These are phyloP conservation scores for Amorphotheca resinae DNA, from an alignment of 495 filamentous ascomycete species.

Conservation along the genomic window DNA sequence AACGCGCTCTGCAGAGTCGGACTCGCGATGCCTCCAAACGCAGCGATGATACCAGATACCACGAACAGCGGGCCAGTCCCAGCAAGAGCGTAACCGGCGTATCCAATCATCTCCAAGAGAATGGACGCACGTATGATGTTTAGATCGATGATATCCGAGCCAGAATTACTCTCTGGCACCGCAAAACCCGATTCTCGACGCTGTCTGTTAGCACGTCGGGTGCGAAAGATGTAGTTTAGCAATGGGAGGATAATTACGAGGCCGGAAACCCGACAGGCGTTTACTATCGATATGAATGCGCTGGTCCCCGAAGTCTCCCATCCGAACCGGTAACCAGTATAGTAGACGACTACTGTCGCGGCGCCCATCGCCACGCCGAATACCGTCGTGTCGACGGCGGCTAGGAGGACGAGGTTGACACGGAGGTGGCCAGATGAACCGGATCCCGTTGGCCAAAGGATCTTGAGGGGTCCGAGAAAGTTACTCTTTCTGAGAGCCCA, in stretches of 20 bases:
- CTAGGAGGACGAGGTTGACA: conserved; percentile 66
- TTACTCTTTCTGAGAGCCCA: conserved; percentile 29
- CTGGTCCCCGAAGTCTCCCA: conserved; percentile 73
- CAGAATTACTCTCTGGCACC: conserved; percentile 39
- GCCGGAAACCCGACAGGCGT: conserved; percentile 56
- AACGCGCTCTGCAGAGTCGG: conserved; percentile 72
- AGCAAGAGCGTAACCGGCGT: conserved; percentile 56
- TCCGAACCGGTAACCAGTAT: conserved; percentile 62
- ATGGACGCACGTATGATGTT: conserved; percentile 63
- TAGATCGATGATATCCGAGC: conserved; percentile 72
- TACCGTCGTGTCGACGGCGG: conserved; percentile 63
- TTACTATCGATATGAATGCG: conserved; percentile 65
- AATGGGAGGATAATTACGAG: conserved; percentile 65
- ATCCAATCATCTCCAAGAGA: conserved; percentile 65
- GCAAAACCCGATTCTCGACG: conserved; percentile 21
- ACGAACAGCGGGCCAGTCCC: conserved; percentile 43
- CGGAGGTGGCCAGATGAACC: conserved; percentile 47
- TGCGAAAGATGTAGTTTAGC: conserved; percentile 57
- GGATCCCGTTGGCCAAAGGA: conserved; percentile 59
- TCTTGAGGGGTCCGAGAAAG: conserved; percentile 59
- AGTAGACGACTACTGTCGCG: conserved; percentile 65
- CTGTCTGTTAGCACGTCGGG: conserved; percentile 25
- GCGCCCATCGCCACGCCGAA: conserved; percentile 76
- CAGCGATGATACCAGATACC: conserved; percentile 53
- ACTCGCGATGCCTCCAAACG: conserved; percentile 71